Evolutionary conservation across 768 basidiomycete species (phyloP).

Genomic region (Boletus pseudopeckii): DNA sequence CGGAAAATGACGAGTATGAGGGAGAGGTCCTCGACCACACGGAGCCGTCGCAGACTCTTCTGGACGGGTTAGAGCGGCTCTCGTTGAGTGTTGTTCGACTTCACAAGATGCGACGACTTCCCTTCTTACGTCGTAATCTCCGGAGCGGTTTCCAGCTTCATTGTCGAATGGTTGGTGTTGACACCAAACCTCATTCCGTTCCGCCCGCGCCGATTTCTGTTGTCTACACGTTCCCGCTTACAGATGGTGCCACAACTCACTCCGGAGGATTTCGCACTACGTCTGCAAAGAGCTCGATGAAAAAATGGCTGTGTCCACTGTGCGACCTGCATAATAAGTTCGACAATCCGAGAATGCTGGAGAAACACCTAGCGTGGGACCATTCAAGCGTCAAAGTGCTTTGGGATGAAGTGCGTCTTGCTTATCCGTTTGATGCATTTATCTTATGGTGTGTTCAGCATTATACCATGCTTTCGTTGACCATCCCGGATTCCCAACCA

Average conservation of each 20-base stretch:
- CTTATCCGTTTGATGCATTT: background rate
- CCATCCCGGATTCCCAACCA: slow-evolving; percentile 9
- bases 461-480: slow-evolving; percentile 15
- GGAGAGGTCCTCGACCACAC: slow-evolving; percentile 4
- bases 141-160: slow-evolving; percentile 43
- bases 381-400: slow-evolving; percentile 39
- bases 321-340: slow-evolving; percentile 48
- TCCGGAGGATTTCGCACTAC: slow-evolving; percentile 8
- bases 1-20: slow-evolving; percentile 9
- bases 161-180: slow-evolving; percentile 39
- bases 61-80: slow-evolving; percentile 35
- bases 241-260: slow-evolving; percentile 2
- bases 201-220: slow-evolving; percentile 22
- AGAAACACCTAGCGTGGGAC: slow-evolving; percentile 47
- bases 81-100: slow-evolving; percentile 34
- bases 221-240: slow-evolving; percentile 18
- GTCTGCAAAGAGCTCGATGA: slow-evolving; percentile 26
- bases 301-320: slow-evolving; percentile 50
- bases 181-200: slow-evolving; percentile 23
- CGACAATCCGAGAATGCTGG: slow-evolving; percentile 40
- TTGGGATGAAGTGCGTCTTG: slow-evolving; percentile 36
- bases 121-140: slow-evolving; percentile 56
- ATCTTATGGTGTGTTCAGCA: slow-evolving; percentile 10
- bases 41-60: slow-evolving; percentile 34
- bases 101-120: slow-evolving; percentile 41